phyloP scores from a whole-genome alignment of 2,329 filamentous ascomycete species.

The Cercospora nicotianae region DNA sequence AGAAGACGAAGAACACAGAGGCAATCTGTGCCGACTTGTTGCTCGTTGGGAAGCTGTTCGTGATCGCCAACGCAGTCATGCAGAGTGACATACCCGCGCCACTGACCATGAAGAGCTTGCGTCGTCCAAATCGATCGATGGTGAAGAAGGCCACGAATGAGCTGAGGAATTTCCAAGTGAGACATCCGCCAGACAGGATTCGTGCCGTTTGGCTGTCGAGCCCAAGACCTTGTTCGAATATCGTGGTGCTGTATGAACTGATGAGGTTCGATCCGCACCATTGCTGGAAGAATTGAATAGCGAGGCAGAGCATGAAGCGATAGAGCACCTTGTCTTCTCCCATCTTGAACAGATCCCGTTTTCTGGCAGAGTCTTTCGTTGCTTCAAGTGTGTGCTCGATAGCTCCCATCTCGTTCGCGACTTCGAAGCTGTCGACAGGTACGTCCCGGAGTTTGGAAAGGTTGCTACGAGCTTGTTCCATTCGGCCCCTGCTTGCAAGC shows the following conservation, averaged over 20 bases:
- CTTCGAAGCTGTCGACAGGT: conserved; percentile 40
- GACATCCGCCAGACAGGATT: conserved; percentile 50
- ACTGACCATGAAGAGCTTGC: conserved; percentile 54
- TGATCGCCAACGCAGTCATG: conserved; percentile 56
- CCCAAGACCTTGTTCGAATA: conserved; percentile 39
- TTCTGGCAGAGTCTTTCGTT: conserved; percentile 37
- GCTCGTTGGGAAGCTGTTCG: conserved; percentile 50
- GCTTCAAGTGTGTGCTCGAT: conserved; percentile 54
- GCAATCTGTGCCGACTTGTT: conserved; percentile 53
- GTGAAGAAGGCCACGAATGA: conserved; percentile 53
- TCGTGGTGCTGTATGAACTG: conserved; percentile 34
- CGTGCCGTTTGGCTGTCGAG: conserved; percentile 42
- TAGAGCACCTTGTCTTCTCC: conserved; percentile 53
- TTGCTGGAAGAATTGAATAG: conserved; percentile 54
- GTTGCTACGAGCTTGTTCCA: conserved; percentile 29
- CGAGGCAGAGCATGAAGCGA: conserved; percentile 53
- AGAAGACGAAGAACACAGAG: conserved; percentile 58
- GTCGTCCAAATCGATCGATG: conserved; percentile 53
- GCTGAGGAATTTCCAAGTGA: conserved; percentile 58
- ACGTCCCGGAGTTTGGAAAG: conserved; percentile 46
- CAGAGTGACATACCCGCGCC: conserved; percentile 56
- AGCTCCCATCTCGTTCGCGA: conserved; percentile 48
- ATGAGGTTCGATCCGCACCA: conserved; percentile 49
- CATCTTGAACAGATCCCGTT: conserved; percentile 51
- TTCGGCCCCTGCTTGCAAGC: conserved; percentile 38